These are phyloP conservation scores for Perilla frutescens DNA, from an alignment of 257 asterid species.

Conservation along the genomic window DNA sequence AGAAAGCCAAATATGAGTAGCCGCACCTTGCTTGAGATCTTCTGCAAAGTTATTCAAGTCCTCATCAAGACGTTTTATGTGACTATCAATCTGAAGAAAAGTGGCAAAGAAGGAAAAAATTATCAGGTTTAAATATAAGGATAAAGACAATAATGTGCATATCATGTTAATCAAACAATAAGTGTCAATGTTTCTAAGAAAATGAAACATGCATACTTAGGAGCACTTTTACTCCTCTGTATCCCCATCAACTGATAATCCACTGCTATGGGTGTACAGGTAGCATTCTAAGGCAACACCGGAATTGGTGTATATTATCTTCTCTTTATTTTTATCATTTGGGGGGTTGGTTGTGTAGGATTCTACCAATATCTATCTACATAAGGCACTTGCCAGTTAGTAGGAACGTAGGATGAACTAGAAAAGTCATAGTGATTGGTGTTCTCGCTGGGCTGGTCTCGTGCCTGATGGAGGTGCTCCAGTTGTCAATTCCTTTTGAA, in stretches of 20 bases:
- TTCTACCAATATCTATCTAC: no score
- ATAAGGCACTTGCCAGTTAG: no score
- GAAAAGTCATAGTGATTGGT: no score
- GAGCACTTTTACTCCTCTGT: neutral
- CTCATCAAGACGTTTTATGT: constrained; percentile 91
- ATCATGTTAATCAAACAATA: constrained; percentile 28
- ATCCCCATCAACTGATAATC: neutral
- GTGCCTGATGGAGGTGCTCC: no score
- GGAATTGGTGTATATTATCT: neutral
- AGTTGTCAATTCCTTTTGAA: no score
- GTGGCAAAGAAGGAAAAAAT: constrained; percentile 25
- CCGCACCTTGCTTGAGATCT: constrained; percentile 93
- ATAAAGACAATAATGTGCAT: constrained; percentile 8
- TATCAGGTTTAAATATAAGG: constrained; percentile 28
- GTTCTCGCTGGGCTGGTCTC: no score
- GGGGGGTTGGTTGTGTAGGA: no score
- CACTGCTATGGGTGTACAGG: neutral
- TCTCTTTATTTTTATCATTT: no score
- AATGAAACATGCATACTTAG: neutral
- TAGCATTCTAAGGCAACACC: neutral
- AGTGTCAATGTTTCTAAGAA: constrained; percentile 8
- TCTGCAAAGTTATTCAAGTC: constrained; percentile 91
- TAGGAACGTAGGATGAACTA: no score
- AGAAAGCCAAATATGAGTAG: constrained; percentile 28
- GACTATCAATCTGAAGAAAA: constrained; percentile 88